These are phyloP conservation scores for Aspergillus sergii DNA, from an alignment of 2,329 filamentous ascomycete species.

Conservation along the genomic window DNA sequence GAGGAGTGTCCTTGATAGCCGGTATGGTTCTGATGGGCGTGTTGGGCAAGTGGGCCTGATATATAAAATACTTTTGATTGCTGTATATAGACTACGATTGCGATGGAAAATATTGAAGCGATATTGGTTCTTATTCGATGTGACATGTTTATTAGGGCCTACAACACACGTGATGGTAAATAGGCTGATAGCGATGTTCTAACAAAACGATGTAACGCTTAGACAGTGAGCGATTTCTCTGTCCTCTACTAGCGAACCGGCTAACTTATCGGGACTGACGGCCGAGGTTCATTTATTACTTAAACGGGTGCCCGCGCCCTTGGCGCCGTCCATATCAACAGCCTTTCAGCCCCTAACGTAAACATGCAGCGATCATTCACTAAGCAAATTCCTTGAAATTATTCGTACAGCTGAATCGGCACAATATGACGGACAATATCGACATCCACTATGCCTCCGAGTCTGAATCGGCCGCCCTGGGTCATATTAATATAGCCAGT, in stretches of 20 bases:
- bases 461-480: slow-evolving; percentile 45
- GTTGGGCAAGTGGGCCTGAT: slow-evolving; percentile 72
- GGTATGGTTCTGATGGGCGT: slow-evolving; percentile 72
- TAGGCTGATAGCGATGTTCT: not conserved
- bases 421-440: slow-evolving; percentile 6
- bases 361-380: not conserved
- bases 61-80: not conserved
- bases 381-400: not conserved
- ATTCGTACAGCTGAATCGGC: not conserved
- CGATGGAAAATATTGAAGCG: not conserved
- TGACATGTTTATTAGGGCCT: not conserved
- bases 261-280: not conserved
- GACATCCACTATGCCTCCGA: slow-evolving; percentile 41
- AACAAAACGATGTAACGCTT: too few species aligned
- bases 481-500: slow-evolving; percentile 48
- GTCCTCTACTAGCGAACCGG: not conserved
- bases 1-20: slow-evolving; percentile 56
- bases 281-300: not conserved
- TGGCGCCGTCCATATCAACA: not conserved
- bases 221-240: not conserved
- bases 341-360: not conserved
- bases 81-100: not conserved
- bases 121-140: not conserved
- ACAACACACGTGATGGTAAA: not conserved
- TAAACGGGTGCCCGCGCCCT: not conserved